Base-by-base conservation (phyloP, 2,329 filamentous ascomycete species). In the Paecilomyces variotii region DNA sequence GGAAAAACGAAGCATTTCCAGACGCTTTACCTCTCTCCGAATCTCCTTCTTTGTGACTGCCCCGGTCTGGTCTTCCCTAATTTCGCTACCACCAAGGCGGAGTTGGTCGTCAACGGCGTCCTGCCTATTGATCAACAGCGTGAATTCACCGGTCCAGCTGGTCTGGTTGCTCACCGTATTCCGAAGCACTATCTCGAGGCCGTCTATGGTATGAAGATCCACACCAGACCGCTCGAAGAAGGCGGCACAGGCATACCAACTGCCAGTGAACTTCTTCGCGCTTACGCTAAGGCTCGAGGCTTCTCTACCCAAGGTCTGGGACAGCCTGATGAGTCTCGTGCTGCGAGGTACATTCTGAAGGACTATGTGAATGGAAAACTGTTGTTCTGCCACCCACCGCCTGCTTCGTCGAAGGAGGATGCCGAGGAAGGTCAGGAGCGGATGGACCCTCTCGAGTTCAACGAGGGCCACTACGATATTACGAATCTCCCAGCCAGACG, bases 1-100 rank as follows among this genome's bases (percentile, higher is more conserved):
- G 94, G 94, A 72, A 99, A 99, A 79, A 99, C 94, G 12, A 99
- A 99, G 79, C 94, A 99, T 70, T 99, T 99, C 79, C 94, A 99
- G 75, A 99, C 94, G 1, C 94, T 99, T 60, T 92, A 97, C 72
- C 84, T 99, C 32, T 94, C 89, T 60, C 89, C 94, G 0, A 85
- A 87, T 60, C 91, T 99, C 62, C 84, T 97, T 53, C 84, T 99
- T 5, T 97, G 94, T 76, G 94, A 99, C 86, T 99, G 94, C 71
- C 94, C 94, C 9, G 94, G 94, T 87, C 87, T 99, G 24, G 95
- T 99, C 1, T 97, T 99, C 74, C 92, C 94, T 67, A 97, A 97
- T 77, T 99, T 97, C 67, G 93, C 94, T 59, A 92, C 87, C 53
- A 97, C 92, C 53, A 97, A 97, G 76, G 94, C 90, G 45, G 94